phyloP scores from a whole-genome alignment of 495 filamentous ascomycete species.

The Trichoderma asperelloides region DNA sequence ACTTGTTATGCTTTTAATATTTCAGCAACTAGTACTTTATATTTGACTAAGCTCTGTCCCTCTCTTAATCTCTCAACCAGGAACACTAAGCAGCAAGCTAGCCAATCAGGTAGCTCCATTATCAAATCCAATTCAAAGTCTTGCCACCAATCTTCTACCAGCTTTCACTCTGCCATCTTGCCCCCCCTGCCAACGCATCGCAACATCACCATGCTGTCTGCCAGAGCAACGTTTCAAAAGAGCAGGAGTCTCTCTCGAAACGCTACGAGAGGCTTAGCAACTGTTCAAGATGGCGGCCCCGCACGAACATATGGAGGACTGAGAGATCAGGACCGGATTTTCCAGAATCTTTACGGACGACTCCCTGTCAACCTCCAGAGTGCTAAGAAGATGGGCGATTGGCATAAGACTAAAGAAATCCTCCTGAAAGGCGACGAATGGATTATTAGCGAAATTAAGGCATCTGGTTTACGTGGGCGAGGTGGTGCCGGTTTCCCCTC shows the following conservation, averaged over 20 bases:
- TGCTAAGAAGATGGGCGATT: conserved; percentile 98
- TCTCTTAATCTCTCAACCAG: background rate
- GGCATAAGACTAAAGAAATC: conserved; percentile 99
- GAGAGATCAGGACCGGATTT: conserved; percentile 93
- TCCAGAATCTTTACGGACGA: conserved; percentile 94
- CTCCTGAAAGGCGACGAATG: conserved; percentile 94
- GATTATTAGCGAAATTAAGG: conserved; percentile 96
- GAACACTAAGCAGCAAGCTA: background rate
- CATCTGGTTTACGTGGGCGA: conserved; percentile 88
- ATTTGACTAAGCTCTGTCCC: background rate
- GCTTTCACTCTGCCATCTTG: background rate
- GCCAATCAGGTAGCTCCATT: conserved; percentile 3
- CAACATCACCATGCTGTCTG: conserved; percentile 9
- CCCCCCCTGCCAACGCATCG: background rate
- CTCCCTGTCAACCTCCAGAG: conserved; percentile 83
- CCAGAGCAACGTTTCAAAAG: conserved; percentile 8
- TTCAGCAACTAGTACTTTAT: background rate
- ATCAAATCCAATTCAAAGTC: conserved; percentile 1
- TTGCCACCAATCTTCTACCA: background rate
- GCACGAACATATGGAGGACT: conserved; percentile 77
- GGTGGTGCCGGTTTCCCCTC: conserved; percentile 97
- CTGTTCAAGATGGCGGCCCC: conserved; percentile 70
- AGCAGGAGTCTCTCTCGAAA: conserved; percentile 16
- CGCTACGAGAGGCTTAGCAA: conserved; percentile 51
- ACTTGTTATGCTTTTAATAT: background rate